Evolutionary conservation across 371 early-diverging fungal species (phyloP), one percentile per base, ranked within the genome.

Genomic region (Rhizomucor pusillus): DNA sequence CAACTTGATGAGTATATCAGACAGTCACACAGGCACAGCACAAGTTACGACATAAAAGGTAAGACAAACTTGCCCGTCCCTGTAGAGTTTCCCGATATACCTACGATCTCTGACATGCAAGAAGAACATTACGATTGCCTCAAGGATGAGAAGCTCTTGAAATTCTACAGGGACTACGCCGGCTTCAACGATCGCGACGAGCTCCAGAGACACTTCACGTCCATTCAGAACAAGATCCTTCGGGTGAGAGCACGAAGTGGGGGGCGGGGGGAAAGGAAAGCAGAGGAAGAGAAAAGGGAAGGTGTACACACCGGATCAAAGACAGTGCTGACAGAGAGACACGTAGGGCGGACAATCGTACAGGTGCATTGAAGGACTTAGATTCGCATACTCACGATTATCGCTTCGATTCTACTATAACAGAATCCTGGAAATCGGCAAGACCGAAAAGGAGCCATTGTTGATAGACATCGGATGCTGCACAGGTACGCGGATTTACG

Each of bases 381-480:
- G 70, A 33, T 76, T 76, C 61, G 62, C 66, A 9, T 61, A 47
- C 36, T 59, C 73, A 37, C 55, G 77, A 23, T 51, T 76, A 10
- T 49, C 62, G 10, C 47, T 46, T 43, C 60, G 77, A 20, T 76
- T 76, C 51, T 76, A 66, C 48, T 76, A 76, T 43, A 43, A 43
- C 9, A 24, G 44, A 10, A 37, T 75, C 1, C 35, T 76, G 39
- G 58, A 61, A 20, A 19, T 59, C 23, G 68, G 52, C 14, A 59
- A 66, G 40, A 43, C 53, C 11, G 41, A 49, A 10, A 40, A 55
- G 36, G 41, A 40, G 5, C 71, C 73, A 25, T 43, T 56, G 37
- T 59, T 77, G 23, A 39, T 77, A 13, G 77, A 77, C 23, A 61
- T 77, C 50, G 77, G 77, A 16, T 77, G 73, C 52, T 77, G 77